Base-by-base conservation (phyloP, 2,329 filamentous ascomycete genomes). In the Diaporthe destruens region DNA sequence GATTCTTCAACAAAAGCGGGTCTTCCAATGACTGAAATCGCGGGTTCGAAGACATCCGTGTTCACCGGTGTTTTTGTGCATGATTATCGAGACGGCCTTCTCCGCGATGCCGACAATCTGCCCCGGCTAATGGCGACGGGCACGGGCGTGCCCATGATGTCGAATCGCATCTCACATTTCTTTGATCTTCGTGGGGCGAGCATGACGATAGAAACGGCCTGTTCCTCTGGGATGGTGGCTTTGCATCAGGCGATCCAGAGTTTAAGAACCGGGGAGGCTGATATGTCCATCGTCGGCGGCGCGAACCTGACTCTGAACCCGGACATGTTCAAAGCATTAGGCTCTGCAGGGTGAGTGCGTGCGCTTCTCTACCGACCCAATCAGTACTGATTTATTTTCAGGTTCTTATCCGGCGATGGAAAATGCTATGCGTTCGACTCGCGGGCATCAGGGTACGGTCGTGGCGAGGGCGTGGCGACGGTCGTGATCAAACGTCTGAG, bases 141-240 rank as follows among this genome's bases (percentile, higher is more conserved):
- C 67, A 80, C 76, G 0, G 77, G 77, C 0, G 75, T 78, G 4
- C 79, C 80, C 5, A 81, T 84, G 71, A 69, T 81, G 3, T 79
- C 82, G 0, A 85, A 85, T 74, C 78, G 84, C 6, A 75, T 86
- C 1, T 85, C 83, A 0, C 84, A 85, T 71, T 83, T 81, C 70
- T 83, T 51, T 59, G 81, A 86, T 71, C 78, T 86, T 29, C 75
- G 76, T 2, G 85, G 85, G 0, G 80, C 85, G 0, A 83, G 82
- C 73, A 77, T 86, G 74, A 84, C 84, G 0, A 75, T 87, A 0
- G 84, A 87, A 69, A 86, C 85, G 0, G 86, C 82, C 1, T 87
- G 85, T 74, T 85, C 84, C 0, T 80, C 81, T 5, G 81, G 79
- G 9, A 75, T 86, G 6, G 78, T 82, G 0, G 84, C 82, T 0